A percentile compares a stretch with the other conserved stretches of the same genome.
Conservation (phyloP, 768 basidiomycete species). For the Amanita jacksonii region DNA sequence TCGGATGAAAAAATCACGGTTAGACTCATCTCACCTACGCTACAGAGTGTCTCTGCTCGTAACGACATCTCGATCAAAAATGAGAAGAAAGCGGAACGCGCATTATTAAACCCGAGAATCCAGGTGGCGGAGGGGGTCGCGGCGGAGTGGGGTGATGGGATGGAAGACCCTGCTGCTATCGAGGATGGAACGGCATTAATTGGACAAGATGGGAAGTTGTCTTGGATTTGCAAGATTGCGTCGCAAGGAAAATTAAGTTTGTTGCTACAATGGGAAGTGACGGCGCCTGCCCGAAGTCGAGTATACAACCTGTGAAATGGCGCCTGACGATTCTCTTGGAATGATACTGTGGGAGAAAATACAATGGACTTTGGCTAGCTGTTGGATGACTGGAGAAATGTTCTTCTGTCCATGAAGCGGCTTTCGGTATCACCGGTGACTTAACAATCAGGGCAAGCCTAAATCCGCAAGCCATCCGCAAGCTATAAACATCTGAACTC, state of each 20-base stretch:
- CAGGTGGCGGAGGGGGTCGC: conserved; percentile 17
- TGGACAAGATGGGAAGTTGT: conserved; percentile 26
- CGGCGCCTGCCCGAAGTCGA: conserved; percentile 17
- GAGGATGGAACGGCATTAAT: conserved; percentile 18
- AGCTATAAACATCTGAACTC: no score
- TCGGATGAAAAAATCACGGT: conserved; percentile 23
- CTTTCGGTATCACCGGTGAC: no score
- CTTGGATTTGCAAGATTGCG: conserved; percentile 24
- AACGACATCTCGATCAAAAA: conserved; percentile 7
- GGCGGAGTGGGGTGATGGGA: conserved; percentile 23
- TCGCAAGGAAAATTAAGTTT: conserved; percentile 23
- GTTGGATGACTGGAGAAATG: no score
- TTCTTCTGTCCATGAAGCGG: no score
- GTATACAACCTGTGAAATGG: no score
- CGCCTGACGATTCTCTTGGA: no score
- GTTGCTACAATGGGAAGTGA: conserved; percentile 26
- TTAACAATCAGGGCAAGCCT: no score
- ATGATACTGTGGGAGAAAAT: no score
- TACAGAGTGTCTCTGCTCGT: conserved; percentile 6
- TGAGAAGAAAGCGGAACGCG: background rate
- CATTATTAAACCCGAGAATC: conserved; percentile 10
- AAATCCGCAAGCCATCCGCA: no score
- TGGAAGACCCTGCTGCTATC: conserved; percentile 10
- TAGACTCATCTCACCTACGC: conserved; percentile 20
- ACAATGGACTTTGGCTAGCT: no score